Conservation (phyloP, 768 basidiomycete genomes). For the Rubroboletus pulcherrimus region DNA sequence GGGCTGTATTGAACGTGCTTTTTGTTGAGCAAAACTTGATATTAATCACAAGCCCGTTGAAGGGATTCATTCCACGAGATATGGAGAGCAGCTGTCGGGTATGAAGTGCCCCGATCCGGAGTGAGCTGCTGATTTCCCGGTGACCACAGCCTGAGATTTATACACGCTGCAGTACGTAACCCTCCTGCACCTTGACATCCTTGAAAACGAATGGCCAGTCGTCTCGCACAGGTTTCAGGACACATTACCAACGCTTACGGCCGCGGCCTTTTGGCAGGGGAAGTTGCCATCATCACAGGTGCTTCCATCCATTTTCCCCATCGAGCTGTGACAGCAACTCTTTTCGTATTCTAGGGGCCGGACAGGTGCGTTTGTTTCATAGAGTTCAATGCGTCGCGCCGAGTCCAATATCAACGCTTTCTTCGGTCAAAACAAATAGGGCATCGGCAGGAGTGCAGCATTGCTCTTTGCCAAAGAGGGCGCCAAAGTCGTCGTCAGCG, state of each 20-base stretch:
- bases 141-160: too few species aligned
- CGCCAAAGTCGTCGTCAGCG: conserved; percentile 82
- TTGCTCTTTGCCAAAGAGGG: conserved; percentile 81
- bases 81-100: background rate
- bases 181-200: too few species aligned
- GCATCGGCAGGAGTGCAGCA: conserved; percentile 74
- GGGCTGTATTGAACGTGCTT: background rate
- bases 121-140: background rate
- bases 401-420: background rate
- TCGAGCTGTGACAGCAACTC: background rate
- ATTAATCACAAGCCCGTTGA: background rate
- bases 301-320: conserved; percentile 18
- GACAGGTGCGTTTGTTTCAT: conserved; percentile 49
- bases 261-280: conserved; percentile 63
- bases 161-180: too few species aligned
- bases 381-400: too few species aligned
- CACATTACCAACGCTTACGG: conserved; percentile 53
- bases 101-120: background rate
- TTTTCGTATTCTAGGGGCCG: conserved; percentile 51
- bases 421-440: conserved; percentile 38
- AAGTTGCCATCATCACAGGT: conserved; percentile 88
- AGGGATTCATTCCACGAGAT: background rate
- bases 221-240: conserved; percentile 66
- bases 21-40: background rate
- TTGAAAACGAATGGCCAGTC: conserved; percentile 41